Evolutionary conservation across 495 filamentous ascomycete species (phyloP).

Genomic region (Collariella sp.): DNA sequence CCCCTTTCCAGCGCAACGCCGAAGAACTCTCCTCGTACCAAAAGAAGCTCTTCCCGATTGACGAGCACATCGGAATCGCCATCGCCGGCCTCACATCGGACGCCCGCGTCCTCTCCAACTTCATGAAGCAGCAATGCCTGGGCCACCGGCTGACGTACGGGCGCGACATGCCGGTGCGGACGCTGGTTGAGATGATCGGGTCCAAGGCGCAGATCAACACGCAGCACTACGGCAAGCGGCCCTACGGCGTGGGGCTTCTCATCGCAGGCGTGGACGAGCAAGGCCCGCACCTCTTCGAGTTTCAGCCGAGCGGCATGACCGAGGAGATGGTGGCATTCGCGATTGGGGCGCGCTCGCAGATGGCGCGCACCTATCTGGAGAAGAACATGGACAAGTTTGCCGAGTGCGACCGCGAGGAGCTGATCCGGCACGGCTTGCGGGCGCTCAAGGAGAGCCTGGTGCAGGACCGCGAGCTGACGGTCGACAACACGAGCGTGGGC

Average conservation of each 20-base stretch:
- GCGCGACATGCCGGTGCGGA: slow-evolving; percentile 79
- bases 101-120: slow-evolving; percentile 98
- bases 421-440: slow-evolving; percentile 80
- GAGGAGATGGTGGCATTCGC: slow-evolving; percentile 94
- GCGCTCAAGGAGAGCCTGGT: slow-evolving; percentile 92
- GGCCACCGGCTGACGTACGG: slow-evolving; percentile 91
- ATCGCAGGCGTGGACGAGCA: slow-evolving; percentile 89
- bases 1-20: slow-evolving; percentile 67
- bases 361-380: slow-evolving; percentile 94
- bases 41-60: slow-evolving; percentile 96
- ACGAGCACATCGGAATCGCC: slow-evolving; percentile 89
- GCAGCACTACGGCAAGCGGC: slow-evolving; percentile 92
- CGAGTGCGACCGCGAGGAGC: slow-evolving; percentile 64
- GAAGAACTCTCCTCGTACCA: slow-evolving; percentile 99
- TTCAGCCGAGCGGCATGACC: slow-evolving; percentile 91
- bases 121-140: slow-evolving; percentile 99
- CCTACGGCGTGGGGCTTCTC: slow-evolving; percentile 91
- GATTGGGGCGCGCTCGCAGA: slow-evolving; percentile 92
- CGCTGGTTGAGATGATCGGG: slow-evolving; percentile 80
- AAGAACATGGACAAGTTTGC: slow-evolving; percentile 76
- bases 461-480: slow-evolving; percentile 94
- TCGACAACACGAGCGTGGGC: slow-evolving; percentile 90
- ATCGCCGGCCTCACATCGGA: slow-evolving; percentile 96
- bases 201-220: slow-evolving; percentile 97
- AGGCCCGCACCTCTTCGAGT: slow-evolving; percentile 94